phyloP scores from a whole-genome alignment of 495 filamentous ascomycete species.

The Talaromyces ruber region DNA sequence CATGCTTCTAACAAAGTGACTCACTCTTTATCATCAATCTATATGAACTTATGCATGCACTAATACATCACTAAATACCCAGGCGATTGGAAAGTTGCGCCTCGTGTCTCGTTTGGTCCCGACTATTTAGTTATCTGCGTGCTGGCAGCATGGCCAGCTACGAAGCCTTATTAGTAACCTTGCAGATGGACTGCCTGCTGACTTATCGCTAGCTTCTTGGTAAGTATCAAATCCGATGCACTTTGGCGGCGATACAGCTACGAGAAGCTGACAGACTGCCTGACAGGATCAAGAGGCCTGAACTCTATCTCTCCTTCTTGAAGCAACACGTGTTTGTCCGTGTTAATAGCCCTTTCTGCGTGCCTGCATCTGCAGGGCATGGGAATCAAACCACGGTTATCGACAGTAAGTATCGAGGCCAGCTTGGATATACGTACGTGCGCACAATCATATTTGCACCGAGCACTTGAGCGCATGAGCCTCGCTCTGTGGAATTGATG shows the following conservation, averaged over 20 bases:
- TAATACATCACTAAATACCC: not conserved
- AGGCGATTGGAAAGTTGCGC: not conserved
- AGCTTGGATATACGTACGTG: not conserved
- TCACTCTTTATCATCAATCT: not conserved
- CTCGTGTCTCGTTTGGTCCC: not conserved
- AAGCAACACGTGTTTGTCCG: not conserved
- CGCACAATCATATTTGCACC: not conserved
- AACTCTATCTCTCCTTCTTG: not conserved
- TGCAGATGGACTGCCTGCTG: not conserved
- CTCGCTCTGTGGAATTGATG: not conserved
- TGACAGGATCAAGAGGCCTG: not conserved
- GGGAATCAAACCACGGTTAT: constrained; percentile 1
- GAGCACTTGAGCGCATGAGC: not conserved
- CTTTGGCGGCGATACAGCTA: not conserved
- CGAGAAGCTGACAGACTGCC: not conserved
- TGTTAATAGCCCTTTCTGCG: not conserved
- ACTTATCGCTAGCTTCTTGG: not conserved
- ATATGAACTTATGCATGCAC: not conserved
- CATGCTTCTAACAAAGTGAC: not conserved
- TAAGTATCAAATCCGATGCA: not conserved
- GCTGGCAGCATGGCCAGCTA: not conserved
- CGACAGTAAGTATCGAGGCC: not conserved
- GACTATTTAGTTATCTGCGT: not conserved
- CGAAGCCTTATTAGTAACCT: not conserved
- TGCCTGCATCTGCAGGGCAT: constrained; percentile 1